phyloP scores from a whole-genome alignment of 495 filamentous ascomycete species.

The Podospora pseudoanserina region DNA sequence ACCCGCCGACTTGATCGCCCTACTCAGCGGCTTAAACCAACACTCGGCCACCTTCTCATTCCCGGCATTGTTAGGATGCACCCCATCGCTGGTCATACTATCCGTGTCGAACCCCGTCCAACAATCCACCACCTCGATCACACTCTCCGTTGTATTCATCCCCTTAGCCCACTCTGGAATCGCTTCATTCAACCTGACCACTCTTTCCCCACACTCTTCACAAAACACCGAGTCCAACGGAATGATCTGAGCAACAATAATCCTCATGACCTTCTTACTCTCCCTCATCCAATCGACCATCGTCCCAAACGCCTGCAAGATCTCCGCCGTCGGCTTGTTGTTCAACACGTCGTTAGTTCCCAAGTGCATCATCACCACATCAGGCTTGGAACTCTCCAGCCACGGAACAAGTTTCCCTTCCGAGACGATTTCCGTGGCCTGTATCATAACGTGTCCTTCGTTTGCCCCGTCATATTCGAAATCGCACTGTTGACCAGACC shows the following conservation, averaged over 20 bases:
- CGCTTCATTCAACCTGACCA: constrained; percentile 36
- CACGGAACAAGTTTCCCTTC: constrained; percentile 40
- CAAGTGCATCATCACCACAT: constrained; percentile 47
- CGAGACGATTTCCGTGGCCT: constrained; percentile 40
- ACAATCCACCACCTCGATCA: constrained; percentile 44
- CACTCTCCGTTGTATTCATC: constrained; percentile 35
- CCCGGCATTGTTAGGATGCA: constrained; percentile 44
- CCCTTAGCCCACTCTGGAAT: constrained; percentile 39
- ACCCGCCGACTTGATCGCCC: constrained; percentile 11
- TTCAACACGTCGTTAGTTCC: constrained; percentile 50
- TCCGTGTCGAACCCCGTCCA: constrained; percentile 40
- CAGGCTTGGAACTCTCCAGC: constrained; percentile 38
- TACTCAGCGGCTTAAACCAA: constrained; percentile 29
- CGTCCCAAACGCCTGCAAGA: constrained; percentile 33
- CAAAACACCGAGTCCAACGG: constrained; percentile 40
- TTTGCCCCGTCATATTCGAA: constrained; percentile 46
- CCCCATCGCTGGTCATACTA: constrained; percentile 39
- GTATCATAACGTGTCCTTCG: constrained; percentile 45
- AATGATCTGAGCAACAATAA: constrained; percentile 39
- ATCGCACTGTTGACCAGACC: constrained; percentile 34
- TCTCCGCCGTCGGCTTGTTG: constrained; percentile 30
- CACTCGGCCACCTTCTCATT: constrained; percentile 39
- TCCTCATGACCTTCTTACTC: background rate
- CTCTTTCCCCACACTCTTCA: constrained; percentile 28
- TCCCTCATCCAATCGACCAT: background rate